A percentile compares a stretch with the other conserved stretches of the same genome.
Conservation (phyloP, 306 rosid genomes). For the Sophora flavescens region DNA sequence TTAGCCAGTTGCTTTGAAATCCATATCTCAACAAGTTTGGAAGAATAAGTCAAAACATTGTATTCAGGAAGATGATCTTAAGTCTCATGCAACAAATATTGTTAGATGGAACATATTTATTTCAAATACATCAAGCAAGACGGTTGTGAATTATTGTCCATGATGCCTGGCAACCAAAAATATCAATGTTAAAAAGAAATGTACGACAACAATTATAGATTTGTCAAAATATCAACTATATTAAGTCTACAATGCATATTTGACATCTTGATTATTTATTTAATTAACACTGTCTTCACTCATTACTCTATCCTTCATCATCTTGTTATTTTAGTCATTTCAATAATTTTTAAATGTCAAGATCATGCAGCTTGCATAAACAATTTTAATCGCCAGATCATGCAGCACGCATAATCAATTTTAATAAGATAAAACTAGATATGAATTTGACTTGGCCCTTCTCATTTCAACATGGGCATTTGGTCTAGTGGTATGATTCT, state of each 20-base stretch:
- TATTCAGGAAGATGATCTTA: not conserved
- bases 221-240: not conserved
- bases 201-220: not conserved
- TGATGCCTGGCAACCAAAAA: not conserved
- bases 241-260: not conserved
- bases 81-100: not conserved
- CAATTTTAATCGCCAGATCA: not conserved
- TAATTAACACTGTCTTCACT: not conserved
- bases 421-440: not conserved
- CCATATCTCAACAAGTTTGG: not conserved
- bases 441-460: not conserved
- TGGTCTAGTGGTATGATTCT: slow-evolving; percentile 73
- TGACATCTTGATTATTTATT: not conserved
- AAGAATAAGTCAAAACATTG: not conserved
- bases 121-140: slow-evolving; percentile 1
- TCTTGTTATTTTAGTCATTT: not conserved
- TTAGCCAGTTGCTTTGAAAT: not conserved
- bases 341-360: not conserved
- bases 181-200: slow-evolving; percentile 22
- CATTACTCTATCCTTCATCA: not conserved
- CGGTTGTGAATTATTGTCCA: slow-evolving; percentile 1
- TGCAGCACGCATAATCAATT: not conserved
- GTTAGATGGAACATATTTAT: not conserved
- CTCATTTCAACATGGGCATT: slow-evolving; percentile 43
- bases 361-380: slow-evolving; percentile 1